Conservation (phyloP, 176 grass and related monocot genomes). For the Puya raimondii region DNA sequence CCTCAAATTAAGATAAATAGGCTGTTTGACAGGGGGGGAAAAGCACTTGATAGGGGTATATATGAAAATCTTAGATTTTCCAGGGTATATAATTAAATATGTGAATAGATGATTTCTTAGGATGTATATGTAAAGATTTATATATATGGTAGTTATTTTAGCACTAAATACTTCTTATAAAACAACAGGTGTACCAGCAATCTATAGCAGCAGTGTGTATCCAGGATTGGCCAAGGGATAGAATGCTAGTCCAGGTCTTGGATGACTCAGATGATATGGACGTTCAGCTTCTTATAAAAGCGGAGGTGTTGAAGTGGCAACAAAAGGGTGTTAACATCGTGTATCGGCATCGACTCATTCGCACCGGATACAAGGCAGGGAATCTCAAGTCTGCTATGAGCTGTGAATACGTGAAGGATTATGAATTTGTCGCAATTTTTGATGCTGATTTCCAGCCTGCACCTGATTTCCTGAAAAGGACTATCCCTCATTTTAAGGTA, state of each 20-base stretch:
- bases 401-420: slow-evolving; percentile 28
- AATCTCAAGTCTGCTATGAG: slow-evolving; percentile 29
- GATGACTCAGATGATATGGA: slow-evolving; percentile 30
- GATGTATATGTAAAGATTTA: too few relatives aligned
- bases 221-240: slow-evolving; percentile 28
- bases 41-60: too few relatives aligned
- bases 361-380: slow-evolving; percentile 27
- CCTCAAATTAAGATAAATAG: too few relatives aligned
- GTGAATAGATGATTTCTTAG: too few relatives aligned
- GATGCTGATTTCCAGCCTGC: slow-evolving; percentile 29
- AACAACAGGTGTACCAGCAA: slow-evolving; percentile 25
- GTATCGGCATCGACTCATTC: slow-evolving; percentile 22
- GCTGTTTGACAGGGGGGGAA: too few relatives aligned
- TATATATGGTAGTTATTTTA: neutral
- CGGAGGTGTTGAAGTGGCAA: slow-evolving; percentile 28
- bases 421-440: slow-evolving; percentile 27
- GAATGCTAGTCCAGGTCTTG: slow-evolving; percentile 27
- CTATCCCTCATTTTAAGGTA: slow-evolving; percentile 31
- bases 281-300: slow-evolving; percentile 25
- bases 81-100: too few relatives aligned
- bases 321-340: slow-evolving; percentile 22
- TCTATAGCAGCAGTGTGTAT: slow-evolving; percentile 27
- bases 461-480: slow-evolving; percentile 29
- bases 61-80: too few relatives aligned
- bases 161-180: neutral